Conservation (phyloP, 192 early-diverging fungal genomes). For the Entophlyctis helioformis region DNA sequence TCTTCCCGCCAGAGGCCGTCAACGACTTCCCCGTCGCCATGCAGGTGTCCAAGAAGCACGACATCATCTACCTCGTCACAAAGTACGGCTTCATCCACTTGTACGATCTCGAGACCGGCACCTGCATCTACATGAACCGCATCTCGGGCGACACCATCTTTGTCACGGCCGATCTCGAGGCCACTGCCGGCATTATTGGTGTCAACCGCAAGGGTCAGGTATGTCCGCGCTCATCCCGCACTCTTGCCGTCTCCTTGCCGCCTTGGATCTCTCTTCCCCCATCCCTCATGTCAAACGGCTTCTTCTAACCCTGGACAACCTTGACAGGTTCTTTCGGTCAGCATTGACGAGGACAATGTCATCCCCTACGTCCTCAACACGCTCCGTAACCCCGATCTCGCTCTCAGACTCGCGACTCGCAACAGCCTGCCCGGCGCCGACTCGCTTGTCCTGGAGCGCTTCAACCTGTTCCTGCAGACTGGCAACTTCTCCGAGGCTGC, state of each 20-base stretch:
- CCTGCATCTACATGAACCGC: constrained; percentile 94
- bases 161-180: constrained; percentile 82
- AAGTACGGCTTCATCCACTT: constrained; percentile 98
- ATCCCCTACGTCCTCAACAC: constrained; percentile 82
- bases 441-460: constrained; percentile 79
- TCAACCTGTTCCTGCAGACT: constrained; percentile 67
- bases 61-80: constrained; percentile 89
- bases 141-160: constrained; percentile 98
- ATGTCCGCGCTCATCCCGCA: too few relatives aligned
- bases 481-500: constrained; percentile 82
- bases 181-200: constrained; percentile 78
- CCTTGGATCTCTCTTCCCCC: too few relatives aligned
- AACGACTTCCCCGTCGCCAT: constrained; percentile 94
- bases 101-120: constrained; percentile 89
- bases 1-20: constrained; percentile 92
- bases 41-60: constrained; percentile 91
- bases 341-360: constrained; percentile 78
- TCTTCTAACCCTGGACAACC: constrained; percentile 1
- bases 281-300: too few relatives aligned
- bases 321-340: constrained; percentile 88
- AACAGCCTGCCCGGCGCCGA: constrained; percentile 88
- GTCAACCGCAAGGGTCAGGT: constrained; percentile 94
- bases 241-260: too few relatives aligned
- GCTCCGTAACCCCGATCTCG: constrained; percentile 79
- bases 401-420: constrained; percentile 78